These are phyloP conservation scores for Kregervanrija fluxuum DNA, from an alignment of 805 yeast genomes.

Conservation along the genomic window DNA sequence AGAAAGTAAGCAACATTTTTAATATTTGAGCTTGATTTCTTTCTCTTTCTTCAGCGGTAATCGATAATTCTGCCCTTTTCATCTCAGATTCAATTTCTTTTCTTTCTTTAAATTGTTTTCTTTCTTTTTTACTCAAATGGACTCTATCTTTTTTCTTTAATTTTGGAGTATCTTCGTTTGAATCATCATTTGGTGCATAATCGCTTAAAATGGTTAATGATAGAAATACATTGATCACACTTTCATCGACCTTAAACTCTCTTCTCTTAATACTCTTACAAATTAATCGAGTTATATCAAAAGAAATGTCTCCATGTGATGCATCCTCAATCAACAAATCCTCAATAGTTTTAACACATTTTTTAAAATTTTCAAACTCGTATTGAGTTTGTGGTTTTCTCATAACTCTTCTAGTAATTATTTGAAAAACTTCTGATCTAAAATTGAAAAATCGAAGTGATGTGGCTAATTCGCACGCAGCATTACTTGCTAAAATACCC, in stretches of 20 bases:
- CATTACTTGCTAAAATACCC: slow-evolving; percentile 59
- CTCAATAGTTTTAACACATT: slow-evolving; percentile 61
- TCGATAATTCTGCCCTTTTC: slow-evolving; percentile 78
- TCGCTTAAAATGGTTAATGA: slow-evolving; percentile 61
- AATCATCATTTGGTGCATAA: slow-evolving; percentile 59
- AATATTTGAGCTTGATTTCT: slow-evolving; percentile 77
- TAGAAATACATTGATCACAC: slow-evolving; percentile 65
- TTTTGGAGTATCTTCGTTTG: slow-evolving; percentile 40
- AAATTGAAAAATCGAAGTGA: slow-evolving; percentile 75
- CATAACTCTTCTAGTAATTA: slow-evolving; percentile 60
- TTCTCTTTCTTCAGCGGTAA: slow-evolving; percentile 83
- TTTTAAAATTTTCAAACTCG: slow-evolving; percentile 44
- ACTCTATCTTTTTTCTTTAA: slow-evolving; percentile 81
- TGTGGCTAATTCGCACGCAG: slow-evolving; percentile 70
- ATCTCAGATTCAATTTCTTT: slow-evolving; percentile 85
- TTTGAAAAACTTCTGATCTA: slow-evolving; percentile 63
- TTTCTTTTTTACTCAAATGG: slow-evolving; percentile 84
- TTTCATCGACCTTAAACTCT: slow-evolving; percentile 75
- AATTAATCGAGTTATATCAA: slow-evolving; percentile 63
- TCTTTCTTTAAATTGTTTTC: slow-evolving; percentile 80
- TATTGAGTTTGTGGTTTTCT: slow-evolving; percentile 45
- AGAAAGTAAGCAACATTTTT: slow-evolving; percentile 62
- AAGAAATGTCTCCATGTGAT: slow-evolving; percentile 71
- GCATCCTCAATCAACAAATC: slow-evolving; percentile 67
- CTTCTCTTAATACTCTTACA: slow-evolving; percentile 67